These are phyloP conservation scores for Tetrapisispora pingtungensis DNA, from an alignment of 805 yeast genomes.

Conservation along the genomic window DNA sequence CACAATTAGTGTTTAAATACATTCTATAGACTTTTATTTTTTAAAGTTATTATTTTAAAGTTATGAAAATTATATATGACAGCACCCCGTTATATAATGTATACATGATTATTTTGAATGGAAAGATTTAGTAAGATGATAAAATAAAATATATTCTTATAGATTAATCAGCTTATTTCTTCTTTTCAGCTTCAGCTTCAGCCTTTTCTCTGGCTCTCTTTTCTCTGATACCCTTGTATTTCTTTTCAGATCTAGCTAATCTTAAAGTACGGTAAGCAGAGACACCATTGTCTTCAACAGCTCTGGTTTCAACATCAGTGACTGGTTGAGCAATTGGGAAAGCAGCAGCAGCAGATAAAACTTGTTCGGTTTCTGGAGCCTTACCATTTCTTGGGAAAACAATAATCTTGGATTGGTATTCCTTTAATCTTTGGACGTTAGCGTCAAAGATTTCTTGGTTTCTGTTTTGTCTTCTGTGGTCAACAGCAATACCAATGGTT, in stretches of 20 bases:
- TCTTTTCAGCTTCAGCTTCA: conserved; percentile 99
- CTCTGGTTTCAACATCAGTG: conserved; percentile 72
- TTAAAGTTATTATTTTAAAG: conserved; percentile 3
- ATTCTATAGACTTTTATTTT: background rate
- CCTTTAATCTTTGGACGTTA: conserved; percentile 93
- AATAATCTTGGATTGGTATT: conserved; percentile 91
- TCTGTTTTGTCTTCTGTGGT: conserved; percentile 99
- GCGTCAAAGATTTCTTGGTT: conserved; percentile 88
- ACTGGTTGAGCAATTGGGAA: conserved; percentile 87
- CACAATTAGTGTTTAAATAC: too few relatives aligned
- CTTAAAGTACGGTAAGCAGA: conserved; percentile 93
- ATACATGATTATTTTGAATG: conserved; percentile 3
- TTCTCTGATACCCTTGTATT: conserved; percentile 90
- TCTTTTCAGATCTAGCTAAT: conserved; percentile 89
- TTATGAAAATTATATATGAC: conserved; percentile 3
- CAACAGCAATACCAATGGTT: conserved; percentile 97
- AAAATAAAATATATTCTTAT: background rate
- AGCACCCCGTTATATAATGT: conserved; percentile 4
- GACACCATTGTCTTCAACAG: conserved; percentile 66
- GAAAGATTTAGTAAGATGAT: background rate
- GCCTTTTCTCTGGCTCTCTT: conserved; percentile 96
- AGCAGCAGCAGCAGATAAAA: conserved; percentile 58
- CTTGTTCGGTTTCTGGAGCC: conserved; percentile 73
- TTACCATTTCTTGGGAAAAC: conserved; percentile 89
- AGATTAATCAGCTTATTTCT: conserved; percentile 44